These are phyloP conservation scores for Botrytis porri DNA, from an alignment of 2,329 filamentous ascomycete genomes.

Conservation along the genomic window DNA sequence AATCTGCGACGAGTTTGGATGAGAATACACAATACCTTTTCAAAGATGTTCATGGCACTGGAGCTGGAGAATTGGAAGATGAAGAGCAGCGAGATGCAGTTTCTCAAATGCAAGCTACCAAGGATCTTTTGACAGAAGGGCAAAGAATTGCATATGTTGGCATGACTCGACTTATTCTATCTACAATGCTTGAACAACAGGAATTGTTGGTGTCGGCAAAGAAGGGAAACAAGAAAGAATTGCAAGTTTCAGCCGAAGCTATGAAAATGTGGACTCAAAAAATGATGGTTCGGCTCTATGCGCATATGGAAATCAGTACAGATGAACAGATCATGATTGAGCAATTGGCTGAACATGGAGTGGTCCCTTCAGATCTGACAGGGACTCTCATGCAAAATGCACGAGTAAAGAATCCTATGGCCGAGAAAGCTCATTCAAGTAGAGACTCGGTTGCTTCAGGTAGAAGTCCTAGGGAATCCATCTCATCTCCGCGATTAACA, in stretches of 20 bases:
- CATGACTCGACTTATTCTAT: slow-evolving; percentile 76
- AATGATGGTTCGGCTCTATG: slow-evolving; percentile 93
- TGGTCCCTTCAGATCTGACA: slow-evolving; percentile 78
- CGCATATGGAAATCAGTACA: slow-evolving; percentile 92
- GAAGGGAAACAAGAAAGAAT: slow-evolving; percentile 68
- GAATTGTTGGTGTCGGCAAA: slow-evolving; percentile 53
- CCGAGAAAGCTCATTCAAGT: slow-evolving; percentile 45
- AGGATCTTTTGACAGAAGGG: slow-evolving; percentile 89
- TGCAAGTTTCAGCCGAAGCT: slow-evolving; percentile 68
- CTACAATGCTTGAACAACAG: slow-evolving; percentile 69
- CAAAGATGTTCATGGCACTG: slow-evolving; percentile 62
- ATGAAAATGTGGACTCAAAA: slow-evolving; percentile 97
- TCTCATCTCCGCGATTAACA: slow-evolving; percentile 36
- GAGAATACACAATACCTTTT: slow-evolving; percentile 97
- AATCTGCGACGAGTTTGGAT: slow-evolving; percentile 93
- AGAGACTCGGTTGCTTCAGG: slow-evolving; percentile 27
- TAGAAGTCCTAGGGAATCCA: slow-evolving; percentile 40
- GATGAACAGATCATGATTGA: slow-evolving; percentile 98
- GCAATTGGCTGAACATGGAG: slow-evolving; percentile 88
- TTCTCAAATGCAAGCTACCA: slow-evolving; percentile 91
- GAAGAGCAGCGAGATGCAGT: slow-evolving; percentile 84
- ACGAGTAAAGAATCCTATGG: slow-evolving; percentile 88
- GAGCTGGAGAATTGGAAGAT: slow-evolving; percentile 60
- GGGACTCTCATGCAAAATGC: slow-evolving; percentile 88
- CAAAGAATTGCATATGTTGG: slow-evolving; percentile 97